Evolutionary conservation across 1,139 yeast genomes (phyloP).

Genomic region (Saccharomyces hybrid): DNA sequence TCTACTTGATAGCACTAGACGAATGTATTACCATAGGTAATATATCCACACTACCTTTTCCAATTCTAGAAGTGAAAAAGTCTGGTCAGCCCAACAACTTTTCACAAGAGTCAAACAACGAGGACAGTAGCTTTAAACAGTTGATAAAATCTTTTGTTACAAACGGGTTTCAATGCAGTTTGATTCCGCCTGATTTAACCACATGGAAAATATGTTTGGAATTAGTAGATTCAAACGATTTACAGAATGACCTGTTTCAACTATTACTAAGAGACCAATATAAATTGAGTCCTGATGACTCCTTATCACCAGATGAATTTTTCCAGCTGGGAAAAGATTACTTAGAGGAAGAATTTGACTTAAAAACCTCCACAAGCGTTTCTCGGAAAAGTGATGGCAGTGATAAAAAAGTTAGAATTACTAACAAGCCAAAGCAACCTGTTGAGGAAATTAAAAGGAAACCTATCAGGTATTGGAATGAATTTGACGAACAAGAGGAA

Average conservation of each 20-base stretch:
- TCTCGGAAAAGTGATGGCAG: background rate
- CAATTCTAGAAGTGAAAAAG: slow-evolving; percentile 20
- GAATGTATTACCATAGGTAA: slow-evolving; percentile 17
- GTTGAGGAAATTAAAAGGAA: slow-evolving; percentile 1
- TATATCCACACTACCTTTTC: slow-evolving; percentile 26
- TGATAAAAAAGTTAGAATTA: background rate
- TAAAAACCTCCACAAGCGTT: background rate
- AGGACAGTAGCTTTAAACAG: background rate
- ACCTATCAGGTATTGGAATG: slow-evolving; percentile 55
- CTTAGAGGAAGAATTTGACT: background rate
- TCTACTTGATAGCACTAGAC: slow-evolving; percentile 21
- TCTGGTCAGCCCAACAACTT: background rate
- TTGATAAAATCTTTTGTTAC: background rate
- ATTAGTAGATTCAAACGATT: slow-evolving; percentile 32
- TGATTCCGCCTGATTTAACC: slow-evolving; percentile 26
- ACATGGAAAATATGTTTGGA: slow-evolving; percentile 25
- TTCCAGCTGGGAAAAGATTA: slow-evolving; percentile 15
- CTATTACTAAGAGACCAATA: slow-evolving; percentile 27
- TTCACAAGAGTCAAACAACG: background rate
- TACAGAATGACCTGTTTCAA: slow-evolving; percentile 29
- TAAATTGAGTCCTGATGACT: slow-evolving; percentile 8
- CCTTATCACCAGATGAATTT: slow-evolving; percentile 17
- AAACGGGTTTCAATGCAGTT: slow-evolving; percentile 30
- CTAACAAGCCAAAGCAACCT: background rate
- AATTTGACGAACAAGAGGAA: slow-evolving; percentile 59